These are phyloP conservation scores for Mycena kentingensis DNA, from an alignment of 768 basidiomycete species.

Conservation along the genomic window DNA sequence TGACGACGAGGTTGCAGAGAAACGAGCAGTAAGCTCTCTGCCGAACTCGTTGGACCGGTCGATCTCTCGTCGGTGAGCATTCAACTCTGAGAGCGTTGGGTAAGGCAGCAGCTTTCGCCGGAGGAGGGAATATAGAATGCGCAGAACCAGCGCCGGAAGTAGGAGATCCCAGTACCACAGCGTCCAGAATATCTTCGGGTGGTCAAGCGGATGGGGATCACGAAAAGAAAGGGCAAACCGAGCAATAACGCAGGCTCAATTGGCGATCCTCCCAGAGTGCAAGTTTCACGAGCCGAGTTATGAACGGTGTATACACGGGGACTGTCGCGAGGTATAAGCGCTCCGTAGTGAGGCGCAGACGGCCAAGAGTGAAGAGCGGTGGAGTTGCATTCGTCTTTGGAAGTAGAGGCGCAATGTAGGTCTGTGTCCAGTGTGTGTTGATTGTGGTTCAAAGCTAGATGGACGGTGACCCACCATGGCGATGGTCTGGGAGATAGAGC, in stretches of 20 bases:
- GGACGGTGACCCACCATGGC: neutral
- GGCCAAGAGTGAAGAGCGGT: conserved; percentile 55
- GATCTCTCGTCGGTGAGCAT: conserved; percentile 50
- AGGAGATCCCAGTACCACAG: conserved; percentile 64
- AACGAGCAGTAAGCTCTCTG: conserved; percentile 45
- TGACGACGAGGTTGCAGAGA: conserved; percentile 47
- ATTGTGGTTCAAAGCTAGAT: neutral
- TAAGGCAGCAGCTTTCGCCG: conserved; percentile 53
- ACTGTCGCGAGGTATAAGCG: conserved; percentile 56
- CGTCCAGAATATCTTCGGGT: conserved; percentile 57
- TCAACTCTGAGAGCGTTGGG: conserved; percentile 56
- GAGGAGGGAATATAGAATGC: conserved; percentile 50
- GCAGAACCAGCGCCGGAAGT: conserved; percentile 50
- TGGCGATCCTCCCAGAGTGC: conserved; percentile 58
- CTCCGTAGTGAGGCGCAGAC: conserved; percentile 52
- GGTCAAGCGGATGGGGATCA: neutral
- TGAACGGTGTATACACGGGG: conserved; percentile 51
- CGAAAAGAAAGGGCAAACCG: conserved; percentile 28
- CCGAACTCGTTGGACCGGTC: conserved; percentile 55
- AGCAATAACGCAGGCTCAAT: conserved; percentile 52
- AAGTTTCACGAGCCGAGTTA: conserved; percentile 39
- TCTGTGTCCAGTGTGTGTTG: conserved; percentile 22
- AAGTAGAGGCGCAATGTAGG: conserved; percentile 48
- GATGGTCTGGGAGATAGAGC: neutral
- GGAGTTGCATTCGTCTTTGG: conserved; percentile 42